Percentiles rank a stretch among this genome's conserved stretches.
Conservation (phyloP, 208 protist genomes). For the Acanthamoeba castellanii region DNA sequence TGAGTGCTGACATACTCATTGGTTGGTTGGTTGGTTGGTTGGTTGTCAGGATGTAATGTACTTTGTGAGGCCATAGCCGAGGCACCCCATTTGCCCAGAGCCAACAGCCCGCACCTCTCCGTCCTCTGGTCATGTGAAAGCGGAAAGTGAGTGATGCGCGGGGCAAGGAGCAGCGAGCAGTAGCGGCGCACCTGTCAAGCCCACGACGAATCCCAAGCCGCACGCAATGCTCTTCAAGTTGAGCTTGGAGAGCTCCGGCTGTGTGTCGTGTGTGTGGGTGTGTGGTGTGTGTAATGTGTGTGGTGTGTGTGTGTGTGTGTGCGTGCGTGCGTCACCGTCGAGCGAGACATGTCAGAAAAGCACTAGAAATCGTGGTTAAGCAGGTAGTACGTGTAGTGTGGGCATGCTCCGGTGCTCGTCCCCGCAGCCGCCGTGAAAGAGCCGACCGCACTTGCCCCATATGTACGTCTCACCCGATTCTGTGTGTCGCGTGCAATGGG, state of each 20-base stretch:
- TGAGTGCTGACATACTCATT: too few relatives aligned
- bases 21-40: too few relatives aligned
- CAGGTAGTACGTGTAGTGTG: background rate
- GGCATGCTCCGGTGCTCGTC: background rate
- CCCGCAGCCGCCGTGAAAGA: background rate
- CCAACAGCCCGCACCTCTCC: too few relatives aligned
- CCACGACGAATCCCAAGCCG: background rate
- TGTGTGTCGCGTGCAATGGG: background rate
- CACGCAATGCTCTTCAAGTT: background rate
- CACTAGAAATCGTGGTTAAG: too few relatives aligned
- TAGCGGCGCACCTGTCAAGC: background rate
- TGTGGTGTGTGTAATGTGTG: too few relatives aligned
- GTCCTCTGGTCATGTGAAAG: too few relatives aligned
- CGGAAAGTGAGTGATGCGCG: too few relatives aligned
- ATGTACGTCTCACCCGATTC: background rate
- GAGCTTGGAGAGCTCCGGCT: background rate
- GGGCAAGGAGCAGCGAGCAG: too few relatives aligned
- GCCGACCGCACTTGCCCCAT: background rate
- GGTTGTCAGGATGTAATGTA: too few relatives aligned
- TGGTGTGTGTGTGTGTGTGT: background rate
- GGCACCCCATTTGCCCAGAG: too few relatives aligned
- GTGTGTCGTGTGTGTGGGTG: background rate
- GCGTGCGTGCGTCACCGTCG: background rate
- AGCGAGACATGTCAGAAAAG: background rate
- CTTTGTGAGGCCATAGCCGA: too few relatives aligned